Evolutionary conservation across 78 protist genomes (phyloP), one percentile per base, ranked within the genome.

Genomic region (Bigelowiella natans): DNA sequence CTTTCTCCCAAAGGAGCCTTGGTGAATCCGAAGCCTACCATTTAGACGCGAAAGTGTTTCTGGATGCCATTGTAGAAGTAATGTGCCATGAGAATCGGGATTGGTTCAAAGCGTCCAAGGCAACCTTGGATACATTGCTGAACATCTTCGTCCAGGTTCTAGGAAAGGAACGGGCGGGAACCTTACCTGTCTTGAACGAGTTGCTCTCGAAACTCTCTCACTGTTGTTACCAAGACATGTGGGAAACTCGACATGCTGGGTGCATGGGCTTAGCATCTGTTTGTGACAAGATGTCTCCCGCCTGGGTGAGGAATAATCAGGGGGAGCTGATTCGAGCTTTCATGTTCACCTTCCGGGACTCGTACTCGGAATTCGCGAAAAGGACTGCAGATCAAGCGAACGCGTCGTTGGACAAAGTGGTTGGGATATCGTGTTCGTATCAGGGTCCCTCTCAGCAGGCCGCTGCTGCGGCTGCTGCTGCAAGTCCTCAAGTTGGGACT

Each of bases 301-400:
- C 88, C 28, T 90, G 95, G 93, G 82, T 94, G 11, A 30, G 18
- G 0, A 36, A 18, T 7, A 38, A 28, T 39, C 91, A 95, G 90
- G n/a, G 63, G 28, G 38, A 29, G 0, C 0, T 94, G 1, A 39
- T 94, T n/a, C 39, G 89, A 36, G 95, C 96, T 31, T 84, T 95
- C 64, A 38, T 95, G n/a, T 88, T 87, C 38, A 89, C 95, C 37
- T 39, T 92, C 82, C 90, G 90, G 64, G 95, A 93, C 91, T 29
- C 93, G 3, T 1, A 93, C 1, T 88, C 89, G 31, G 89, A 90
- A 26, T 89, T 92, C 3, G 88, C 91, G 40, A 93, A 88, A 37
- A 39, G 90, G 85, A 88, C 85, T 26, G 82, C 94, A 1, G 95
- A 90, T 38, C 73, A 73, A 7, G 93, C 95, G 0, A 31, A 36